A percentile compares a stretch with the other conserved stretches of the same genome.
Evolutionary conservation across 1,284 basidiomycete species (phyloP).

Genomic region (Phylloboletellus chloephorus): DNA sequence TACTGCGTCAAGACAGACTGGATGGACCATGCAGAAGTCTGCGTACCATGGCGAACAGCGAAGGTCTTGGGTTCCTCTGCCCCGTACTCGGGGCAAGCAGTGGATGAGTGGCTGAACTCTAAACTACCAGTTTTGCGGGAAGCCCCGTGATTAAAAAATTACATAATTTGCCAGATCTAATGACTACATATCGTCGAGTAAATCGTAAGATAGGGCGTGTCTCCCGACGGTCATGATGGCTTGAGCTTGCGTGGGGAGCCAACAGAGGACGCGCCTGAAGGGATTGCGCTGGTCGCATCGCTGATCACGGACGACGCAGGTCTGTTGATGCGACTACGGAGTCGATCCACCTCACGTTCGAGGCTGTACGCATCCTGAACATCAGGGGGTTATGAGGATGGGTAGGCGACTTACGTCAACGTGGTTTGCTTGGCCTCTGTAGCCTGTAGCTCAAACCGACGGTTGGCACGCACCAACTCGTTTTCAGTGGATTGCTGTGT

Average conservation of each 20-base stretch:
- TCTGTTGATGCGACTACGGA: conserved; percentile 58
- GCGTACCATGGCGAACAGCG: conserved; percentile 27
- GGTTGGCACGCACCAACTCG: conserved; percentile 62
- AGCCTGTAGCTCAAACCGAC: conserved; percentile 71
- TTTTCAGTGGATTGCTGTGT: conserved; percentile 68
- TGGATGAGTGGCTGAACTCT: conserved; percentile 31
- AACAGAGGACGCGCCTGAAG: conserved; percentile 24
- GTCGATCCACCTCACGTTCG: conserved; percentile 64
- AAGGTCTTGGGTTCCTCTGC: conserved; percentile 6
- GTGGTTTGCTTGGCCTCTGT: conserved; percentile 66
- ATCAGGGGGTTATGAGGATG: conserved; percentile 2
- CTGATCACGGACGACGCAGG: conserved; percentile 34
- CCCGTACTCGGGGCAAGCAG: not conserved
- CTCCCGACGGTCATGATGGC: conserved; percentile 14
- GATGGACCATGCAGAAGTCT: not conserved
- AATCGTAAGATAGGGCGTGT: not conserved
- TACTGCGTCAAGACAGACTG: conserved; percentile 7
- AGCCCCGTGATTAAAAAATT: conserved; percentile 9
- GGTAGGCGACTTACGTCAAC: conserved; percentile 48
- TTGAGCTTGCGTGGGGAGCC: conserved; percentile 33
- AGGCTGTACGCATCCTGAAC: conserved; percentile 38
- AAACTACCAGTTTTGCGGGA: conserved; percentile 28
- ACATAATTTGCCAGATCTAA: conserved; percentile 8
- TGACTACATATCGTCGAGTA: conserved; percentile 9
- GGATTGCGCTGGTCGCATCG: conserved; percentile 18